A percentile compares a stretch with the other conserved stretches of the same genome.
phyloP scores from a whole-genome alignment of 345 rosid species.

The Geranium rotundifolium region DNA sequence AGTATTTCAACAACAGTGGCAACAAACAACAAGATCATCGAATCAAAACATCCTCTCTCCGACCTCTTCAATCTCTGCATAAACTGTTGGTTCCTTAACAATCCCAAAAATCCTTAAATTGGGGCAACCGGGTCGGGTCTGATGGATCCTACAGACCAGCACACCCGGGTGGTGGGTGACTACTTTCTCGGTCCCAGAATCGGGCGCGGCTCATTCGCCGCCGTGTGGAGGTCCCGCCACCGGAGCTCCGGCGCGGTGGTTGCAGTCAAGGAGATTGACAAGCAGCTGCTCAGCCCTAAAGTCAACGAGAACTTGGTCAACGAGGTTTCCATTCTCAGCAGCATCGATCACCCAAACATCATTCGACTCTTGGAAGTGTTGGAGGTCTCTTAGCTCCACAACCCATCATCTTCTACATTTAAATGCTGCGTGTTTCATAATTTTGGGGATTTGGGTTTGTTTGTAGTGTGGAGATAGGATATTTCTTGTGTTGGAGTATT shows the following conservation, averaged over 20 bases:
- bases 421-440: neutral
- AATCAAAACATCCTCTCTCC: no score
- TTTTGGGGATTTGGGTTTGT: neutral
- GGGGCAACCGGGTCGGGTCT: neutral
- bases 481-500: constrained; percentile 66
- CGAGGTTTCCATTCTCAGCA: constrained; percentile 68
- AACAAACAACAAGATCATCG: no score
- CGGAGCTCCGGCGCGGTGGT: constrained; percentile 43
- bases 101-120: no score
- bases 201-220: constrained; percentile 72
- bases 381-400: constrained; percentile 20
- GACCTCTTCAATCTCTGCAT: no score
- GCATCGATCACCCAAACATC: constrained; percentile 62
- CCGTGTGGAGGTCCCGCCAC: constrained; percentile 56
- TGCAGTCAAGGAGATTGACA: constrained; percentile 73
- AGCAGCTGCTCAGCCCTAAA: constrained; percentile 47
- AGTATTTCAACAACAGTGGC: no score
- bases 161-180: constrained; percentile 42
- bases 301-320: constrained; percentile 53
- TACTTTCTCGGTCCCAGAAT: constrained; percentile 54
- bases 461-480: constrained; percentile 47
- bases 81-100: no score
- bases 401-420: neutral
- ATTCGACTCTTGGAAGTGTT: constrained; percentile 38
- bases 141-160: constrained; percentile 22